Base-by-base conservation (phyloP, 495 filamentous ascomycete species). In the Aspergillus olivimuriae region DNA sequence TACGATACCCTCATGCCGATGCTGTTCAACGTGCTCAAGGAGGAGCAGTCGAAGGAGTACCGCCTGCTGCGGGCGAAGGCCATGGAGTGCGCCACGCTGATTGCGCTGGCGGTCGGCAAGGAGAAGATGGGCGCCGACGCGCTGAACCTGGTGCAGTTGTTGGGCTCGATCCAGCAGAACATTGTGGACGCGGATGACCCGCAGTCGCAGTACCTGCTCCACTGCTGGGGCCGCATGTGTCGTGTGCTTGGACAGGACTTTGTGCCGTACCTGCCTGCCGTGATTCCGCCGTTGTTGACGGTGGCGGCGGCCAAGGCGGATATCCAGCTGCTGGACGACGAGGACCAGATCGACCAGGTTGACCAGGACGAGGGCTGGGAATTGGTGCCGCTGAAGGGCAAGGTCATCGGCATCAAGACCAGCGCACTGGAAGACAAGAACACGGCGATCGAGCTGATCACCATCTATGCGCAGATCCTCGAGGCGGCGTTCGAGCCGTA, bases 151-250 rank as follows among this genome's bases (percentile, higher is more conserved):
- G 90, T 97, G 19, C 79, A 94, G 51, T 75, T 94, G 12, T 72
- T 99, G 40, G 92, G 84, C 4, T 77, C 73, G 34, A 94, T 97
- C 42, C 94, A 99, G 60, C 71, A 86, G 52, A 83, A 78, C 53
- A 91, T 97, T 44, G 81, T 81, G 17, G 94, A 99, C 53, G 72
- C 88, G 11, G 94, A 97, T 56, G 94, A 99, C 60, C 94, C 94
- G 19, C 94, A 99, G 65, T 87, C 88, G 7, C 87, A 91, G 50
- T 99, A 99, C 62, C 79, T 99, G 14, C 84, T 97, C 56, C 94
- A 99, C 73, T 99, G 92, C 70, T 99, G 94, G 94, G 94, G 94
- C 35, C 80, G 94, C 20, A 97, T 99, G 94, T 96, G 90, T 64
- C 84, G 92, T 36, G 91, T 97, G 15, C 75, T 99, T 44, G 89